Base-by-base conservation (phyloP, 345 rosid species). In the Lenwebbia sp. region DNA sequence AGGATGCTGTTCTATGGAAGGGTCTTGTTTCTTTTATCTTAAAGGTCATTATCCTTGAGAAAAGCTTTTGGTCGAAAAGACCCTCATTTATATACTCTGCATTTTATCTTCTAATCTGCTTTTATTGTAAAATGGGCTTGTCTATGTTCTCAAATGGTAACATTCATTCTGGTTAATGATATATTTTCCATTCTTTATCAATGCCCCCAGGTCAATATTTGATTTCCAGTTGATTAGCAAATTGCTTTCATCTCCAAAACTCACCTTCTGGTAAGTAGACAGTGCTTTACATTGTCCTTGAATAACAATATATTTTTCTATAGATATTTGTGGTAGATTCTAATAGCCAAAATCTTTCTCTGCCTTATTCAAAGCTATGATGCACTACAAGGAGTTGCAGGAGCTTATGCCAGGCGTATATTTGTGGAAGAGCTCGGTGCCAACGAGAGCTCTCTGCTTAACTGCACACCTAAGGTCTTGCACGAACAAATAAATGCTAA, bases 381-480 rank as follows among this genome's bases (percentile, higher is more conserved):
- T 89, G 99, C 98, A 85, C 83, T 98, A 78, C 98, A 98, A 89
- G 99, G 99, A 87, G 99, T 96, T 91, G 99, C 93, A 90, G 99
- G 99, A 86, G 98, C 97, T 41, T 98, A 96, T 89, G 99, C 99
- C 47, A 91, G 94, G n/a, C 90, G 92, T 13, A 96, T 98, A 85
- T 98, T 98, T 92, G 98, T 98, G 56, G 98, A 98, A 92, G 99
- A 95, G 92, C 97, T 98, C 49, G 98, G 99, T 86, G 97, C 98
- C 50, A 85, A 92, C 90, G 97, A 94, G 92, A 91, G 91, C 88
- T 92, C 93, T 47, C 90, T 98, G 85, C 90, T 98, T 92, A 98
- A 95, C 92, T 98, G 99, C 88, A 90, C 88, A 26, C 99, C 99
- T 83, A 94, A 95, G 99, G 99, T 96, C 84, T 88, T 89, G 62